Base-by-base conservation (phyloP, 306 rosid species). In the Quillaja saponaria region DNA sequence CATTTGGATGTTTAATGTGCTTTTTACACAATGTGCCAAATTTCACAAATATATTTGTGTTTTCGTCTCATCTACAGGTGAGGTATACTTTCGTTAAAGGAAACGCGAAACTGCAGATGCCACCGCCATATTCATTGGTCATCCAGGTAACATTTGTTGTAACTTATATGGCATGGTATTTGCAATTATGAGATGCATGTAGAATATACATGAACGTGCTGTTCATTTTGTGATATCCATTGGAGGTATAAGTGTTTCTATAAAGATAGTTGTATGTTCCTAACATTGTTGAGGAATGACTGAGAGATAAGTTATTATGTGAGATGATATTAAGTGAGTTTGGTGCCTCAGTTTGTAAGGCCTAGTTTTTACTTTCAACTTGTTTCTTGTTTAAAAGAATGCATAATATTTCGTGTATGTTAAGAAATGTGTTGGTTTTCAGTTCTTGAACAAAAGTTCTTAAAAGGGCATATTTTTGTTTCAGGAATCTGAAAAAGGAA, bases 71-170 rank as follows among this genome's bases (percentile, higher is more conserved):
- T 51, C 46, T 65, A 50, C 76, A 88, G 98, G 90, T 86, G 64
- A 86, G 67, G 64, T 88, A 88, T 71, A 92, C 96, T 55, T 88
- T 88, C 46, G 75, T 76, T 44, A 88, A 84, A 72, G 95, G 98
- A 42, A 76, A 67, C 68, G 59, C 82, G 78, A 76, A 80, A 71
- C 83, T 92, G 78, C 83, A 81, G 69, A 82, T 77, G 95, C 98
- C 94, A 18, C 86, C 96, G 12, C 54, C 75, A 16, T 89, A 86
- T 71, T 86, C 98, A 16, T 75, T 80, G 38, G 84, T 85, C 63
- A 92, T 92, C 74, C 98, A 92, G 96, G 98, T 92, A 84, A 41
- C 44, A 18, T 65, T 39, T 72, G 42, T 53, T n/a, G n/a, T n/a
- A n/a, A n/a, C n/a, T n/a, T 55, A 15, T 10, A 16, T 64, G 28